Evolutionary conservation across 495 filamentous ascomycete species (phyloP).

Genomic region (Neurospora discreta): DNA sequence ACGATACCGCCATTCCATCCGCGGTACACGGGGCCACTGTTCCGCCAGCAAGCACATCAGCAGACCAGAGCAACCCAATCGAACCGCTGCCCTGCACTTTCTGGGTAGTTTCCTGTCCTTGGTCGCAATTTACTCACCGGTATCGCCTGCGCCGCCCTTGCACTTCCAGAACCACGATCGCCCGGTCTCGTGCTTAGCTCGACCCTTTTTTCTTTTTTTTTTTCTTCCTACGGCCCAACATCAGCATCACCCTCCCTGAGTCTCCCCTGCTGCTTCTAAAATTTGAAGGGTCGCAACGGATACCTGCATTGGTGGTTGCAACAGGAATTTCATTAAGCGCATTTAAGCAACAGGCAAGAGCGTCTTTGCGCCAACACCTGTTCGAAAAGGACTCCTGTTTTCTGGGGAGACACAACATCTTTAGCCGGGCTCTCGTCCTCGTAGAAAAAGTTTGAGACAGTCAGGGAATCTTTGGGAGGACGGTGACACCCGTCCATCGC

Average conservation of each 20-base stretch:
- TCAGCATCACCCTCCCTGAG: neutral
- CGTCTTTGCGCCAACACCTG: neutral
- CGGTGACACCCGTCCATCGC: neutral
- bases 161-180: neutral
- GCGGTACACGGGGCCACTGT: conserved; percentile 14
- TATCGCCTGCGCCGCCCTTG: neutral
- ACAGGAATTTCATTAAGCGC: neutral
- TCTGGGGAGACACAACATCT: neutral
- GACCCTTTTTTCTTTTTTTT: neutral
- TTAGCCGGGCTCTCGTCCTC: neutral
- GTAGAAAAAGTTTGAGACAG: neutral
- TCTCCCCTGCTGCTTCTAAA: neutral
- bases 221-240: neutral
- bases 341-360: neutral
- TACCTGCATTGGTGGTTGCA: neutral
- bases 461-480: neutral
- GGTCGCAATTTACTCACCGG: neutral
- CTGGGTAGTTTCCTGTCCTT: neutral
- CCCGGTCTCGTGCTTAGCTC: neutral
- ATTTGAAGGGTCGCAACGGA: neutral
- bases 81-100: neutral
- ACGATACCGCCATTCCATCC: conserved; percentile 2
- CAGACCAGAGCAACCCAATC: neutral
- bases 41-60: conserved; percentile 9
- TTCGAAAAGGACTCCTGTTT: neutral